Evolutionary conservation across 1,139 yeast species (phyloP), one percentile per base, ranked within the genome.

Genomic region (Geotrichum candidum): DNA sequence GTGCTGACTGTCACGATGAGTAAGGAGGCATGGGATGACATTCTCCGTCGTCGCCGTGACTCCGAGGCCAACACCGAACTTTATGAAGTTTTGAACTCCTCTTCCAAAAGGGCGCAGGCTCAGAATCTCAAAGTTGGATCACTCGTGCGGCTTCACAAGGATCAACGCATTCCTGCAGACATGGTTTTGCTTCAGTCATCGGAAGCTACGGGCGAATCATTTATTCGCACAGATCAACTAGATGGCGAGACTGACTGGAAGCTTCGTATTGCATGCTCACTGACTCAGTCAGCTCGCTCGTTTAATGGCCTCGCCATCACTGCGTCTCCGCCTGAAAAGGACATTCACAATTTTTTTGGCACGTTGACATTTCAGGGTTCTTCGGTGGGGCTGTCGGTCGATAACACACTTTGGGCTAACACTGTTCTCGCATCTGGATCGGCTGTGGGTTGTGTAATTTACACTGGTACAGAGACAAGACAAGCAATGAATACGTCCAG

Each of bases 201-300:
- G 57, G 97, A 92, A 70, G 73, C 76, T 22, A 72, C 80, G 1
- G 99, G 98, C 5, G 99, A 94, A 73, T 84, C 94, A 0, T 95
- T 95, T 70, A 89, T 95, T 66, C 88, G 96, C 69, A 95, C 99
- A 0, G 99, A 95, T 77, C 99, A 95, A 74, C 79, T 95, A 60
- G 99, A 95, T 74, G 99, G 99, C 69, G 99, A 95, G 73, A 95
- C 99, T 10, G 99, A 95, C 76, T 95, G 99, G 99, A 95, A 95
- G 73, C 79, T 95, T 62, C 79, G 97, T 68, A 78, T 89, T 41
- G 95, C 97, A 0, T 81, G 85, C 60, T 82, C 85, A 10, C 72
- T 85, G 35, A 90, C 97, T 0, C 98, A 94, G 74, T 74, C 77
- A 33, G 78, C 77, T 51, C 82, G 81, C 56, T 67, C 81, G 29